Base-by-base conservation (phyloP, 2,329 filamentous ascomycete species). In the Penicillium sp. region DNA sequence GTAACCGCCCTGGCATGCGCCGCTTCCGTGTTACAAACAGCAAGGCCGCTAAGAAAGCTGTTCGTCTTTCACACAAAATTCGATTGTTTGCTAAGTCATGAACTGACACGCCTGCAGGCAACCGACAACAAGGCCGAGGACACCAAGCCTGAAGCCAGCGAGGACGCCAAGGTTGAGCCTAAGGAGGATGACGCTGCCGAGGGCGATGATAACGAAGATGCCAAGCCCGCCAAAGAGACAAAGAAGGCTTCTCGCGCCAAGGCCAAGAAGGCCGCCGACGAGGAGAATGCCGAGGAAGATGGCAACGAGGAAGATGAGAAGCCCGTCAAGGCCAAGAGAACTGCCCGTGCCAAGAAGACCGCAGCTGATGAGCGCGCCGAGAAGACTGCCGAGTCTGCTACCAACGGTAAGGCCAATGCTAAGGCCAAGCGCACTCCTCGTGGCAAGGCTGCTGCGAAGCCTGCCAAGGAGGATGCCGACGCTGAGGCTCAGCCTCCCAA, bases 1-100 rank as follows among this genome's bases (percentile, higher is more conserved):
- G 86, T 78, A 96, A 95, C 72, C 82, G 84, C 20, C 88, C 85
- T 3, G 90, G 90, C 15, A 80, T 83, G 68, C 83, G 79, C 60
- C 88, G 89, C 25, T 90, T 90, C 70, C 86, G 86, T 47, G 73
- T 73, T 34, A 20, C 48, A 3, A 52, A 54, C 41, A 57, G 48
- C 22, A 41, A 41, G 34, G 49, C 49, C 14, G 25, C 56, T 10
- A 45, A 58, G 42, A 61, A 17, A 34, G 25, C 25, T 20, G 51
- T 53, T 41, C 22, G 51, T 53, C 14, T 28, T 31, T 2, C 37
- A 38, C 25, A 38, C 20, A 41, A 34, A 14, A 8, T 3, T n/a
- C 15, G 12, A 15, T 11, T 7, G 22, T 28, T 37, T 55, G 12
- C 17, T 20, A 20, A 25, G 4, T n/a, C 34, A 17, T 47, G n/a